phyloP scores from a whole-genome alignment of 2,329 filamentous ascomycete genomes.

The Exophiala lecanii-corni region DNA sequence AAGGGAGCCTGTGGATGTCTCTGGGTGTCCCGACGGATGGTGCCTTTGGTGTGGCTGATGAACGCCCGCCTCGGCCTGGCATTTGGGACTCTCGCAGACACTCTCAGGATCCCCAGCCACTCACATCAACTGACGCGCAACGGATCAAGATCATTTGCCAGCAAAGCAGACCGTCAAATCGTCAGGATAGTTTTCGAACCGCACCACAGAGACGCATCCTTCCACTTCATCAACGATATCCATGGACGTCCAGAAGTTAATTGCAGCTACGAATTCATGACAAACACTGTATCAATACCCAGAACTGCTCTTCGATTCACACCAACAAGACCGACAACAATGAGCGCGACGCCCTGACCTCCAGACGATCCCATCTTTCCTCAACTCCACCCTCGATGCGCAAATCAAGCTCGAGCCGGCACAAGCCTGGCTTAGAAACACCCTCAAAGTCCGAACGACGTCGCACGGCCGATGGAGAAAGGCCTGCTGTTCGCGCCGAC shows the following conservation, averaged over 20 bases:
- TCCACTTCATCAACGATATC: background rate
- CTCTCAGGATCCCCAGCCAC: too few species aligned
- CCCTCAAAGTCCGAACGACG: constrained; percentile 19
- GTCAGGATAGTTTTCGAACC: background rate
- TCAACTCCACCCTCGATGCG: constrained; percentile 14
- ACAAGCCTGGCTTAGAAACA: constrained; percentile 19
- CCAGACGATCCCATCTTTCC: constrained; percentile 12
- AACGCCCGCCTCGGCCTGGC: too few species aligned
- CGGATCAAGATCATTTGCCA: constrained; percentile 1
- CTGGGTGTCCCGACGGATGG: too few species aligned
- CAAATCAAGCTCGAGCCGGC: constrained; percentile 25
- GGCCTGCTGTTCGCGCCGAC: constrained; percentile 8
- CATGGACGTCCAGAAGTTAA: background rate
- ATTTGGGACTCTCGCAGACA: too few species aligned
- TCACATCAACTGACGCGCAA: background rate
- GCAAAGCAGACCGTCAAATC: background rate
- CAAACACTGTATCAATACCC: too few species aligned
- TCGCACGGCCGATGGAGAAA: constrained; percentile 12
- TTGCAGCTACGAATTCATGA: background rate
- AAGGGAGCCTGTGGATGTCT: too few species aligned
- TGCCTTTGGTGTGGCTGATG: too few species aligned
- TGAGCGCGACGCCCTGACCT: constrained; percentile 12
- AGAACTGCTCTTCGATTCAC: too few species aligned
- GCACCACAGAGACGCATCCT: background rate
- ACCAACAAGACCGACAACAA: too few species aligned